A percentile compares a stretch with the other conserved stretches of the same genome.
Evolutionary conservation across 208 protist genomes (phyloP).

Genomic region (Zelonia costaricensis): DNA sequence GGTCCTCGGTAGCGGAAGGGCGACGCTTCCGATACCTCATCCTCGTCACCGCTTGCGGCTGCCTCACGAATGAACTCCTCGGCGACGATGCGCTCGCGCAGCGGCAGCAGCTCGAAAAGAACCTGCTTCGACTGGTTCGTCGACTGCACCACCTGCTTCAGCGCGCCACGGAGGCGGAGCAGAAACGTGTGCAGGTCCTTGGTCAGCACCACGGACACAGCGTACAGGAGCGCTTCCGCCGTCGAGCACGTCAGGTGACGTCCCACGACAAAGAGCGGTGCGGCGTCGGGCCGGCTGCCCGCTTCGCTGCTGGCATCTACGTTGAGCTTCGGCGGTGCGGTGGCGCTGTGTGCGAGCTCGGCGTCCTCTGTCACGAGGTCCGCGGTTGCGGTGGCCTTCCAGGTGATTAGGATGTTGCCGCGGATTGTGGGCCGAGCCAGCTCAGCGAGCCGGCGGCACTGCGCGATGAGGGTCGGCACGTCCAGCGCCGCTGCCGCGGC

Average conservation of each 20-base stretch:
- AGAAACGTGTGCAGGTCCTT: constrained; percentile 56
- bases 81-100: constrained; percentile 47
- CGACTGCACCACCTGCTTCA: constrained; percentile 48
- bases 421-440: constrained; percentile 34
- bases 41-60: constrained; percentile 14
- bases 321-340: too few relatives aligned
- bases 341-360: constrained; percentile 14
- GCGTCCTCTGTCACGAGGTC: constrained; percentile 27
- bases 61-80: constrained; percentile 74
- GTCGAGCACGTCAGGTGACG: constrained; percentile 69
- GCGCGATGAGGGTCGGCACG: constrained; percentile 30
- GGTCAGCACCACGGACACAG: constrained; percentile 55
- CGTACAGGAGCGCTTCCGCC: constrained; percentile 61
- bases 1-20: constrained; percentile 69
- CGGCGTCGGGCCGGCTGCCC: not conserved
- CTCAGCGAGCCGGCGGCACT: constrained; percentile 37
- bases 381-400: constrained; percentile 22
- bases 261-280: constrained; percentile 27
- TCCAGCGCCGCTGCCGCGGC: constrained; percentile 11
- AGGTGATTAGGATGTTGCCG: constrained; percentile 41
- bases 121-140: constrained; percentile 27
- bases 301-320: not conserved
- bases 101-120: constrained; percentile 43
- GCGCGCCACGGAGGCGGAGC: constrained; percentile 36
- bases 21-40: constrained; percentile 20